Evolutionary conservation across 495 filamentous ascomycete genomes (phyloP).

Genomic region (Astrothelium macrocarpum): DNA sequence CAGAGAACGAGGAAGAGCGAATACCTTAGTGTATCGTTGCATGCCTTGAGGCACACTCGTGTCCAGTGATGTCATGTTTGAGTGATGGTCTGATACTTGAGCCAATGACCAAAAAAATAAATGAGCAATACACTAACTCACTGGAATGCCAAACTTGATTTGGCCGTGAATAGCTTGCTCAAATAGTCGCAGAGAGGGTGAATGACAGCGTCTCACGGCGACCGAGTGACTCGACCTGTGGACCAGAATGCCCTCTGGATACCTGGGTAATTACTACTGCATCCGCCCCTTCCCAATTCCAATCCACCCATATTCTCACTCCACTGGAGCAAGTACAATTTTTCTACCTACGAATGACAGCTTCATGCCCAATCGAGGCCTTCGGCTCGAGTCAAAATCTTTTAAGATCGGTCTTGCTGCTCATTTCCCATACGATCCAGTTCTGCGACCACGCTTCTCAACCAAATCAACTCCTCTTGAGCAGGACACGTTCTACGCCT

Average conservation of each 20-base stretch:
- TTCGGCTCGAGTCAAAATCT: constrained; percentile 42
- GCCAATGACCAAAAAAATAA: too few relatives aligned
- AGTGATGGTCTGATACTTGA: too few relatives aligned
- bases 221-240: too few relatives aligned
- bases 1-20: too few relatives aligned
- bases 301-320: constrained; percentile 52
- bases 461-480: constrained; percentile 40
- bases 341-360: constrained; percentile 49
- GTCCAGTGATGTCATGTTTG: too few relatives aligned
- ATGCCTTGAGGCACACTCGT: too few relatives aligned
- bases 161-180: too few relatives aligned
- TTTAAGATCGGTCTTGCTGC: constrained; percentile 43
- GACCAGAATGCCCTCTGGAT: too few relatives aligned
- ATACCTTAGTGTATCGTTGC: too few relatives aligned
- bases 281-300: constrained; percentile 36
- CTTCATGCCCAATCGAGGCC: constrained; percentile 37
- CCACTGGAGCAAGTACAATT: constrained; percentile 52
- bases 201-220: neutral
- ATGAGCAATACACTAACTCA: too few relatives aligned
- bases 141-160: too few relatives aligned
- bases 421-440: constrained; percentile 46
- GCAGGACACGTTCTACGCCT: constrained; percentile 27
- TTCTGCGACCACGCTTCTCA: constrained; percentile 53
- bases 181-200: too few relatives aligned
- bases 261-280: constrained; percentile 58